phyloP scores from a whole-genome alignment of 306 rosid genomes.

The Gillenia trifoliata region DNA sequence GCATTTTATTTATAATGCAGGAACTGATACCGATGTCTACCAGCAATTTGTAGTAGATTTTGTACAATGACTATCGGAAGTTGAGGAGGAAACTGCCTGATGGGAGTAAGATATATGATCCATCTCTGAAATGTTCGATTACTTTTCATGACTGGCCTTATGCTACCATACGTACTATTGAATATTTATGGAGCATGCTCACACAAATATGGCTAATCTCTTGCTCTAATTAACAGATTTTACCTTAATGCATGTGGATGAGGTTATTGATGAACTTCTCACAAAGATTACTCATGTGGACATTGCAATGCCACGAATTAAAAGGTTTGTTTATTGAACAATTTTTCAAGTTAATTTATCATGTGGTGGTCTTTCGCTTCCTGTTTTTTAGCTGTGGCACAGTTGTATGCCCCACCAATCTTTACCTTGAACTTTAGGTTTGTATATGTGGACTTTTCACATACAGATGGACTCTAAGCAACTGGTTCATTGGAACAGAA shows the following conservation, averaged over 20 bases:
- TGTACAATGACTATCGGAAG: slow-evolving; percentile 85
- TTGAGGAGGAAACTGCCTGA: slow-evolving; percentile 62
- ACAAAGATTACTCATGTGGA: slow-evolving; percentile 91
- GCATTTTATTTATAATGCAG: slow-evolving; percentile 90
- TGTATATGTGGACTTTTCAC: neutral
- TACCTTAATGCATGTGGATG: slow-evolving; percentile 85
- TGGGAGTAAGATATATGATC: slow-evolving; percentile 55
- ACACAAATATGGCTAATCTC: slow-evolving; percentile 1
- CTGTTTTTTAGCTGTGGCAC: neutral
- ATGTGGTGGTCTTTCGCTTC: neutral
- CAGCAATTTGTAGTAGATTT: slow-evolving; percentile 83
- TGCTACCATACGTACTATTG: neutral
- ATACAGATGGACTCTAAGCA: slow-evolving; percentile 79
- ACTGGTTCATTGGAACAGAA: slow-evolving; percentile 55
- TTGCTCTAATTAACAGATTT: slow-evolving; percentile 44
- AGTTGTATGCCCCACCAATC: no score
- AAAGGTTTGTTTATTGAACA: slow-evolving; percentile 39
- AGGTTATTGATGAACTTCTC: slow-evolving; percentile 93
- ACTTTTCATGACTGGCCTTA: neutral
- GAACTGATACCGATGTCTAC: slow-evolving; percentile 75
- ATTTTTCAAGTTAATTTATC: neutral
- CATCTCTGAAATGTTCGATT: neutral
- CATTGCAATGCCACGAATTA: slow-evolving; percentile 87
- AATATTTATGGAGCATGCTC: neutral
- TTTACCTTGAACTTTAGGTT: neutral